A percentile compares a stretch with the other conserved stretches of the same genome.
These are phyloP conservation scores for Lactifluus rugatus DNA, from an alignment of 768 basidiomycete species.

Conservation along the genomic window DNA sequence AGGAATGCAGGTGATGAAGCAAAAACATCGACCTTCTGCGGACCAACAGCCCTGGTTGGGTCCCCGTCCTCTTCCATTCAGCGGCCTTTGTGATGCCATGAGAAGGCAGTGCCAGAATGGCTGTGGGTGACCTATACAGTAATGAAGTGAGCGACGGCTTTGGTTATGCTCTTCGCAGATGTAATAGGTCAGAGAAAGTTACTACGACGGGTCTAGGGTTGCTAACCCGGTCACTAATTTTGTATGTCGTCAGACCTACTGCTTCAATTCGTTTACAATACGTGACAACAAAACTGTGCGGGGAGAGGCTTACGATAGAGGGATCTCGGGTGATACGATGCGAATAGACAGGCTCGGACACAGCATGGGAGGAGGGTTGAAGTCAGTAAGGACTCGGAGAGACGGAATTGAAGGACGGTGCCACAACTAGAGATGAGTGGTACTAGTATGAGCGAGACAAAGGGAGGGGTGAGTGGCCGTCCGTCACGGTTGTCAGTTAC, in stretches of 20 bases:
- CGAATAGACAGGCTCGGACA: no score
- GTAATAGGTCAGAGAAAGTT: slow-evolving; percentile 71
- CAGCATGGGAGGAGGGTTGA: no score
- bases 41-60: slow-evolving; percentile 50
- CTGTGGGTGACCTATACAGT: slow-evolving; percentile 30
- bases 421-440: no score
- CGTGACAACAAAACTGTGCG: slow-evolving; percentile 5
- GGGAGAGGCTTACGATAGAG: slow-evolving; percentile 41
- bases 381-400: no score
- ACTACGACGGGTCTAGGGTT: slow-evolving; percentile 67
- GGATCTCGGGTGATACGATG: no score
- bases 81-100: slow-evolving; percentile 28
- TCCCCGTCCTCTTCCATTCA: slow-evolving; percentile 59
- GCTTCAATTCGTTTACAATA: neutral
- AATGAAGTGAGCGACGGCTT: slow-evolving; percentile 61
- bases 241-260: slow-evolving; percentile 7
- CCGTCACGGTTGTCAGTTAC: no score
- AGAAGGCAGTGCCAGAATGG: neutral
- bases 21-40: slow-evolving; percentile 44
- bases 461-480: no score
- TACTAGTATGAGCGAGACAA: no score
- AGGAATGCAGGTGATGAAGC: no score
- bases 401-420: no score
- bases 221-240: slow-evolving; percentile 68
- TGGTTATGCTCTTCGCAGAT: slow-evolving; percentile 64